Percentiles rank a stretch among this genome's conserved stretches.
Conservation (phyloP, 345 rosid species). For the Salix udensis region DNA sequence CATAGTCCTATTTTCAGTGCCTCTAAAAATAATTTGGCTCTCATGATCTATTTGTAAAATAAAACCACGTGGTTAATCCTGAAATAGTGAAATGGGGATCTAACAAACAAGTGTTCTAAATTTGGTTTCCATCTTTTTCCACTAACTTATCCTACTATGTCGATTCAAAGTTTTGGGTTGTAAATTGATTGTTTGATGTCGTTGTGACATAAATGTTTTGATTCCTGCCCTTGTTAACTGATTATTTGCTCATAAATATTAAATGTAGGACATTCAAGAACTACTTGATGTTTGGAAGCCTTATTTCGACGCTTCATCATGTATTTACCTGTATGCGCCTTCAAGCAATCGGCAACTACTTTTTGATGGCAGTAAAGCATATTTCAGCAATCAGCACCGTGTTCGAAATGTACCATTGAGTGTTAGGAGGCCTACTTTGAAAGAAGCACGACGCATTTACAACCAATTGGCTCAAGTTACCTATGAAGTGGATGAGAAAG, state of each 20-base stretch:
- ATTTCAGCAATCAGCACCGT: slow-evolving; percentile 54
- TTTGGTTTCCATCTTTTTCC: not conserved
- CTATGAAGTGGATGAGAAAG: slow-evolving; percentile 53
- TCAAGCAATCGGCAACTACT: slow-evolving; percentile 75
- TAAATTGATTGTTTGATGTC: not conserved
- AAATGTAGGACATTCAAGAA: slow-evolving; percentile 74
- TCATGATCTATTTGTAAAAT: too few species aligned
- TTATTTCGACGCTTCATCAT: slow-evolving; percentile 72
- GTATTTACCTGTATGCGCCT: slow-evolving; percentile 76
- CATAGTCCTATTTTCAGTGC: too few species aligned
- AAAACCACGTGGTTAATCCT: too few species aligned
- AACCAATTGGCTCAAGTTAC: slow-evolving; percentile 62
- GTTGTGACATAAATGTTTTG: not conserved
- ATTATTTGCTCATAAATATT: slow-evolving; percentile 6
- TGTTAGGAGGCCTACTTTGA: slow-evolving; percentile 82
- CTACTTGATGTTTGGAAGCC: slow-evolving; percentile 84
- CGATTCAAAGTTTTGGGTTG: not conserved
- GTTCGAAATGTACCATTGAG: slow-evolving; percentile 57
- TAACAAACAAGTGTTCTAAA: too few species aligned
- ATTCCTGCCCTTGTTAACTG: not conserved
- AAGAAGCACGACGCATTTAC: slow-evolving; percentile 74
- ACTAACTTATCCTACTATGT: not conserved
- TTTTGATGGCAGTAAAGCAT: slow-evolving; percentile 62
- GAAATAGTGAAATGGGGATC: too few species aligned
- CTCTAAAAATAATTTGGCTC: too few species aligned